phyloP scores from a whole-genome alignment of 2,329 filamentous ascomycete genomes.

The Ambrosiella cleistominuta region DNA sequence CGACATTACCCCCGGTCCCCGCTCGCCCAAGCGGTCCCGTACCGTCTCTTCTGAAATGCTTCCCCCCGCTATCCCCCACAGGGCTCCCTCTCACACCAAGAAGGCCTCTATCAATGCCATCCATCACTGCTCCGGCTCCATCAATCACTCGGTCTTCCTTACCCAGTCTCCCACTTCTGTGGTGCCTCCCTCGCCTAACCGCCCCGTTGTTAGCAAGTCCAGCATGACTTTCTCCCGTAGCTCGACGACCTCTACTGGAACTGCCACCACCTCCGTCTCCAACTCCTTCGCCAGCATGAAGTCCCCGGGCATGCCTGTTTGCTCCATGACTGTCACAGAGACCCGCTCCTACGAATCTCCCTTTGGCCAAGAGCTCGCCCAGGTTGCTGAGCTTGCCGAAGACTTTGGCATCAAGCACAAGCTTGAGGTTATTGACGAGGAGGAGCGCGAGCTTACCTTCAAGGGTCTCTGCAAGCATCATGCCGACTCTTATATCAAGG shows the following conservation, averaged over 20 bases:
- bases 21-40: constrained; percentile 21
- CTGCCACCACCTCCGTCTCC: not conserved
- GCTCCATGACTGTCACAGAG: constrained; percentile 20
- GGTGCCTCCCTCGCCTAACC: constrained; percentile 34
- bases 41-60: constrained; percentile 24
- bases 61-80: constrained; percentile 56
- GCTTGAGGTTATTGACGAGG: constrained; percentile 49
- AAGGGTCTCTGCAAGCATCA: constrained; percentile 57
- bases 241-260: constrained; percentile 14
- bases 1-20: constrained; percentile 29
- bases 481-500: constrained; percentile 67
- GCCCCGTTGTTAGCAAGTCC: constrained; percentile 17
- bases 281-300: constrained; percentile 17
- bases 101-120: constrained; percentile 59
- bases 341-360: constrained; percentile 37
- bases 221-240: constrained; percentile 15
- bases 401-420: constrained; percentile 54
- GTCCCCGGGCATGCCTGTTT: constrained; percentile 17
- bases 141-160: constrained; percentile 40
- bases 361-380: constrained; percentile 76
- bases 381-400: constrained; percentile 85
- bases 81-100: constrained; percentile 78
- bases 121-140: constrained; percentile 43
- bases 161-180: constrained; percentile 38
- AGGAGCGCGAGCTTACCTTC: constrained; percentile 50